Evolutionary conservation across 192 early-diverging fungal genomes (phyloP), one percentile per base, ranked within the genome.

Genomic region (Phycomyces nitens): DNA sequence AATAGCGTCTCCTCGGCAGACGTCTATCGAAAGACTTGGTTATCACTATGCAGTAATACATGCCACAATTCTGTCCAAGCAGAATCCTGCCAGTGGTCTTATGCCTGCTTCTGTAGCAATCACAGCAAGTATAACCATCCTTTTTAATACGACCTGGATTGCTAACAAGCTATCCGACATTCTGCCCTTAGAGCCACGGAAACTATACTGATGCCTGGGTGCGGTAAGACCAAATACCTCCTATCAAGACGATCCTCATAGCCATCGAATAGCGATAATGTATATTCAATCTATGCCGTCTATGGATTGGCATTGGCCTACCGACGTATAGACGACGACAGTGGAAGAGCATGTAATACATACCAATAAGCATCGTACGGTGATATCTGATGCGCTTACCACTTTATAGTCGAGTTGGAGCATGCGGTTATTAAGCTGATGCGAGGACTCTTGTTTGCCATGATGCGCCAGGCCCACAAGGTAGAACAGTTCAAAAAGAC

Each of bases 151-250:
- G n/a, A n/a, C n/a, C n/a, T n/a, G n/a, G n/a, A n/a, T 10, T n/a
- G 20, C 16, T 44, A 22, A n/a, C 41, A 23, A 47, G 21, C 16
- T 18, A 9, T 1, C 39, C 21, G 7, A 29, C 14, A 24, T 43
- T n/a, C 24, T 47, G 11, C 6, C n/a, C n/a, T n/a, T 61, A 72
- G 71, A 86, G 84, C 0, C 92, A 94, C 60, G 92, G 92, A 27
- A 83, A 94, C 70, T 91, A 91, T 69, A 74, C 83, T 16, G 92
- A 92, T 82, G 90, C 92, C 24, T 92, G 90, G 92, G 90, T 94
- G 56, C 73, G 88, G 87, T 87, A 80, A 53, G 75, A 66, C 14
- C 23, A 21, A 20, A 53, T 14, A 23, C n/a, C 40, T 39, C 5
- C 18, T 18, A 2, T n/a, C 29, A 34, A 34, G 29, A 34, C 29